These are phyloP conservation scores for Cucurbitaria berberidis DNA, from an alignment of 2,329 filamentous ascomycete genomes.

Conservation along the genomic window DNA sequence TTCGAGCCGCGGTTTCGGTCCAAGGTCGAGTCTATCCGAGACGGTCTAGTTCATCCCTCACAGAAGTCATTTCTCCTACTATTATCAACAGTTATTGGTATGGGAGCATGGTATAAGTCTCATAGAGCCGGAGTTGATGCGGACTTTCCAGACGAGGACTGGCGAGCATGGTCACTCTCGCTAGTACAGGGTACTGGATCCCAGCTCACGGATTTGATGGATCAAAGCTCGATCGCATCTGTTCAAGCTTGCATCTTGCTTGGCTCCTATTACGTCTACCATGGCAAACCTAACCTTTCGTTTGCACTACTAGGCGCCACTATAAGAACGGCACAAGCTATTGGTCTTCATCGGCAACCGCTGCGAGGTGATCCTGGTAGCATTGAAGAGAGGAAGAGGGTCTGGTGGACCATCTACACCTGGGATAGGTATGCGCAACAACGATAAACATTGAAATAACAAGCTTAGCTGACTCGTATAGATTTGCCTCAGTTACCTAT, in stretches of 20 bases:
- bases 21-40: conserved; percentile 39
- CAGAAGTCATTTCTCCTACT: conserved; percentile 49
- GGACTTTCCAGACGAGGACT: conserved; percentile 15
- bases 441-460: not conserved
- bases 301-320: conserved; percentile 50
- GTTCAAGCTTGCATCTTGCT: conserved; percentile 51
- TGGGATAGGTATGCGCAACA: conserved; percentile 42
- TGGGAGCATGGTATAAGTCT: conserved; percentile 50
- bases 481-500: conserved; percentile 51
- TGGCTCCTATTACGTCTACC: conserved; percentile 52
- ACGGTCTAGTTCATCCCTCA: conserved; percentile 38
- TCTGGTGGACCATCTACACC: conserved; percentile 54
- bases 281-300: conserved; percentile 51
- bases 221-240: conserved; percentile 47
- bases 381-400: conserved; percentile 47
- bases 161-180: conserved; percentile 17
- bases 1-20: conserved; percentile 51
- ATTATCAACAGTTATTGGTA: conserved; percentile 47
- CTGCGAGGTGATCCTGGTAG: conserved; percentile 27
- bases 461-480: conserved; percentile 2
- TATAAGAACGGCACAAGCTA: conserved; percentile 46
- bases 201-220: conserved; percentile 51
- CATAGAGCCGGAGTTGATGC: conserved; percentile 20
- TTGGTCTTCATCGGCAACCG: conserved; percentile 43
- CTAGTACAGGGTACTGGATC: conserved; percentile 40